Evolutionary conservation across 1,284 basidiomycete species (phyloP), one percentile per base, ranked within the genome.

Genomic region (Gomphus bonarii): DNA sequence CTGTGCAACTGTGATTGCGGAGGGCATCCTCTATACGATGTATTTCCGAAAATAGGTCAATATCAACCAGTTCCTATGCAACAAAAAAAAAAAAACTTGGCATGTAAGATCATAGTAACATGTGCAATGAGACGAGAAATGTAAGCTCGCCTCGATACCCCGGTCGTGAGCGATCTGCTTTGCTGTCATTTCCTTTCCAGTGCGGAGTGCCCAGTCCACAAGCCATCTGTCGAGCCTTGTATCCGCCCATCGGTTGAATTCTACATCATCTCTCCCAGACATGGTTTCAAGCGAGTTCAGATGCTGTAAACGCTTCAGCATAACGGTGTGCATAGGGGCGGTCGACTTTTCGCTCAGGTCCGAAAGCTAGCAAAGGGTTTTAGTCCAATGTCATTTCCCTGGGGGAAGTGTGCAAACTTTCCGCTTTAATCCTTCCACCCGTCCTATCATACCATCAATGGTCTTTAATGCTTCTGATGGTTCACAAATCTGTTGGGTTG

Each of bases 31-130:
- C 93, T 61, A 98, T 93, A 56, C 85, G 78, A 33, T 77, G 78
- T 48, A 97, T 88, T 63, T 97, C 93, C 58, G 81, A 82, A 69
- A 97, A 97, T 42, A 98, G 76, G 58, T 97, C 92, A 47, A 95
- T 84, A 66, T 97, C 94, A 43, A 94, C 91, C 11, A 95, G 76
- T 53, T 79, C 80, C 89, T 93, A 62, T 42, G 51, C n/a, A n/a
- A n/a, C n/a, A n/a, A n/a, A n/a, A n/a, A n/a, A n/a, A n/a, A 50
- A 16, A 36, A 40, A 58, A 50, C 16, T 42, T 12, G 35, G 30
- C 43, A 16, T 40, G 12, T 40, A 12, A 40, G 38, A 16, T 12
- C 16, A 36, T 36, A 6, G 14, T 47, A 40, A 11, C n/a, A 54
- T 49, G 35, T 20, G 42, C n/a, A 43, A 18, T 18, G 51, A 33